Percentiles rank a stretch among this genome's conserved stretches.
Conservation (phyloP, 2,329 filamentous ascomycete species). For the Trichoderma lentiforme region DNA sequence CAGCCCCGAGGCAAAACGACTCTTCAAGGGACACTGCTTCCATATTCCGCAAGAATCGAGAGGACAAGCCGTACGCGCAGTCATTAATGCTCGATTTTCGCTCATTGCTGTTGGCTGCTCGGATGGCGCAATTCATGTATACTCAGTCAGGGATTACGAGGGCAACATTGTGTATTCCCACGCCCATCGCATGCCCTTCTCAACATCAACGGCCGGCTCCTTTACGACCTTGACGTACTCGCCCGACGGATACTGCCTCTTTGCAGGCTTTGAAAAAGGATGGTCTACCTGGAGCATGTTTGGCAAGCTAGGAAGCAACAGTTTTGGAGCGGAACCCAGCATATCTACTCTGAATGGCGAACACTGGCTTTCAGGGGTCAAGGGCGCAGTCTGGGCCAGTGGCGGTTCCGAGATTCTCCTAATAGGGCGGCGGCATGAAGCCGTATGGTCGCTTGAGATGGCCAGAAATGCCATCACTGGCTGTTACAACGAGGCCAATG, state of each 20-base stretch:
- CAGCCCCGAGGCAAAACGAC: conserved; percentile 54
- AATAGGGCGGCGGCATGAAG: conserved; percentile 65
- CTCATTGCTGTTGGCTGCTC: conserved; percentile 81
- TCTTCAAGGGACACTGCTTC: conserved; percentile 91
- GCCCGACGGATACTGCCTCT: conserved; percentile 92
- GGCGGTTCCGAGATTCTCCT: conserved; percentile 84
- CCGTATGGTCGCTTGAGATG: conserved; percentile 86
- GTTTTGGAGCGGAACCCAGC: conserved; percentile 67
- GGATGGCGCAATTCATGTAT: conserved; percentile 80
- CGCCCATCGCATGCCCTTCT: conserved; percentile 66
- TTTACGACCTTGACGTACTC: conserved; percentile 81
- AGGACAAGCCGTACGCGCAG: conserved; percentile 66
- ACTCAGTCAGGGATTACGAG: conserved; percentile 86
- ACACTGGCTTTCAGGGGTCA: conserved; percentile 77
- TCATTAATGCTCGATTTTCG: conserved; percentile 93
- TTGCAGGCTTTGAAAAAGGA: conserved; percentile 86
- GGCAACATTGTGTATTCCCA: conserved; percentile 91
- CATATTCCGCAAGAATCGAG: conserved; percentile 63
- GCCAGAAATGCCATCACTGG: conserved; percentile 89
- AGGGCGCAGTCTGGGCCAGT: conserved; percentile 79
- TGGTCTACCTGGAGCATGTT: conserved; percentile 99
- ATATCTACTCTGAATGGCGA: conserved; percentile 69
- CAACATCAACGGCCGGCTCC: conserved; percentile 62
- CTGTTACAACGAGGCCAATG: conserved; percentile 87
- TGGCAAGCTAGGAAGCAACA: conserved; percentile 82